phyloP scores from a whole-genome alignment of 768 basidiomycete genomes.

The Suillus sp. region DNA sequence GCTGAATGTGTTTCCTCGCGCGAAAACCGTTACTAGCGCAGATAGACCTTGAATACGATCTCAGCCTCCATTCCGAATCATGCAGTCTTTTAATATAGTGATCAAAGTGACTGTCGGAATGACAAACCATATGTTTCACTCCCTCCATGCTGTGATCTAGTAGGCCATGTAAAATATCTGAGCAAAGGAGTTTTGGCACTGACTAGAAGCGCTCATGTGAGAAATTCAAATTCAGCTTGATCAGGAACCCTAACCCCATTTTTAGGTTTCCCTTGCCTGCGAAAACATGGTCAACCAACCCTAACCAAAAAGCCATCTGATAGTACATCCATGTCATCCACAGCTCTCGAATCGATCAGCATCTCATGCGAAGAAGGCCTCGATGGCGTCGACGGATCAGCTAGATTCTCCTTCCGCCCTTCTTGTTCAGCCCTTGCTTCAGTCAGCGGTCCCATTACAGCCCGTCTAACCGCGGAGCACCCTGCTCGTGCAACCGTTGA shows the following conservation, averaged over 20 bases:
- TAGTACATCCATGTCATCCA: conserved; percentile 2
- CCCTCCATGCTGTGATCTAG: not conserved
- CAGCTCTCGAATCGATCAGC: conserved; percentile 16
- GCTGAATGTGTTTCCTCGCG: not conserved
- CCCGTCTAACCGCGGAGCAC: conserved; percentile 66
- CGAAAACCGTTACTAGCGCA: not conserved
- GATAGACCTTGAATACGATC: not conserved
- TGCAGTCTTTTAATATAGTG: not conserved
- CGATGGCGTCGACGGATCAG: conserved; percentile 77
- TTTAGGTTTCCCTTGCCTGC: not conserved
- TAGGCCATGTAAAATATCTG: not conserved
- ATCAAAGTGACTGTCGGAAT: not conserved
- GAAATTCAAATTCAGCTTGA: not conserved
- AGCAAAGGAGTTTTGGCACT: not conserved
- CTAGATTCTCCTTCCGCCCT: conserved; percentile 51
- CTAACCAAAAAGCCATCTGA: not conserved
- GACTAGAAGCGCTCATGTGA: not conserved
- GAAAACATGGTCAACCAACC: not conserved
- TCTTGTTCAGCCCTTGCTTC: conserved; percentile 58
- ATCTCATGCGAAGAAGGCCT: conserved; percentile 57
- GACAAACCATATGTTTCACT: not conserved
- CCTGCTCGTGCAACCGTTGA: conserved; percentile 77
- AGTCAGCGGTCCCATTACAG: conserved; percentile 80
- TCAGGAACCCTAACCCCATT: conserved; percentile 8
- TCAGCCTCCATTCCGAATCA: not conserved